A percentile compares a stretch with the other conserved stretches of the same genome.
Conservation (phyloP, 2,329 filamentous ascomycete species). For the Aureobasidium sp. region DNA sequence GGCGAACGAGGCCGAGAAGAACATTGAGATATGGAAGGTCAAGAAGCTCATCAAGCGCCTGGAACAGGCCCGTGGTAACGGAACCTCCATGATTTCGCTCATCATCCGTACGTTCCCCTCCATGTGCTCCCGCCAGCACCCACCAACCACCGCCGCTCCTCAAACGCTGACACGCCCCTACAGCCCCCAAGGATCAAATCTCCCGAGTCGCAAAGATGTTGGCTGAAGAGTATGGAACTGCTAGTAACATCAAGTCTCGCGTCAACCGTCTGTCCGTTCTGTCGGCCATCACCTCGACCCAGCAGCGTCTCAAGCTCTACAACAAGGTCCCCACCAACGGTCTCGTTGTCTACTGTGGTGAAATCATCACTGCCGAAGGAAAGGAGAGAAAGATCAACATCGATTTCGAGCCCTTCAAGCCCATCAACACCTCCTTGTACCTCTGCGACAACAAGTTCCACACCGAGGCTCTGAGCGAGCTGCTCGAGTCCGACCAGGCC, state of each 20-base stretch:
- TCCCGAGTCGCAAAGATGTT: slow-evolving; percentile 98
- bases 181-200: slow-evolving; percentile 95
- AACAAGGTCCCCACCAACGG: slow-evolving; percentile 98
- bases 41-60: slow-evolving; percentile 99
- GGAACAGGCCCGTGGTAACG: slow-evolving; percentile 93
- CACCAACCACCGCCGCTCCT: slow-evolving; percentile 14
- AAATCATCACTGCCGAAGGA: slow-evolving; percentile 98
- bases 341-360: slow-evolving; percentile 96
- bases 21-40: slow-evolving; percentile 91
- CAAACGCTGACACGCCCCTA: slow-evolving; percentile 18
- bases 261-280: slow-evolving; percentile 97
- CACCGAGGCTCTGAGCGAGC: slow-evolving; percentile 90
- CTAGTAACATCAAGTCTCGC: slow-evolving; percentile 98
- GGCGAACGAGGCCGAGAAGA: slow-evolving; percentile 95
- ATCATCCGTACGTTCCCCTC: slow-evolving; percentile 70
- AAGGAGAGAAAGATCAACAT: slow-evolving; percentile 99
- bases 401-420: slow-evolving; percentile 99
- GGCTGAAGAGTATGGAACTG: slow-evolving; percentile 83
- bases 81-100: slow-evolving; percentile 98
- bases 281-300: slow-evolving; percentile 96
- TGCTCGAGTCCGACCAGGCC: slow-evolving; percentile 97
- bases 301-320: slow-evolving; percentile 98
- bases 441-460: slow-evolving; percentile 99
- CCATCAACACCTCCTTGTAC: slow-evolving; percentile 98
- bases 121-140: not conserved